A percentile compares a stretch with the other conserved stretches of the same genome.
These are phyloP conservation scores for Cutaneotrichosporon mucoides DNA, from an alignment of 1,284 basidiomycete genomes.

Conservation along the genomic window DNA sequence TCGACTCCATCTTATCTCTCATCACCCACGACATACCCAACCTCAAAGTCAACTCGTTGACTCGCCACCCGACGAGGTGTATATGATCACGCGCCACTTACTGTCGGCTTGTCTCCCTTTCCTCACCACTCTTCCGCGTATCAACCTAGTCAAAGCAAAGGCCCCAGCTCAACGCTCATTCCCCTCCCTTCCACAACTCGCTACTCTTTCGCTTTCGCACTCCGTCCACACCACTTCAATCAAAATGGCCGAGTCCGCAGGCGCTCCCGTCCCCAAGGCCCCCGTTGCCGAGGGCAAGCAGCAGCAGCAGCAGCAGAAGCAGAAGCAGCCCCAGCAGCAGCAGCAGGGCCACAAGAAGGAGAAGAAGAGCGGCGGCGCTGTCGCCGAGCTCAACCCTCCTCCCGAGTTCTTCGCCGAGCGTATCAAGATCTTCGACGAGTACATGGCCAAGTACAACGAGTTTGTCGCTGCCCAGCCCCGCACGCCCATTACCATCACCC, in stretches of 20 bases:
- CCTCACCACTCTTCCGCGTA: neutral
- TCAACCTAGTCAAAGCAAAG: neutral
- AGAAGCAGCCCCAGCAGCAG: constrained; percentile 23
- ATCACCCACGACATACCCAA: too few species aligned
- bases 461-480: constrained; percentile 78
- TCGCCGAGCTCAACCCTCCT: constrained; percentile 65
- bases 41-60: neutral
- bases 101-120: constrained; percentile 1
- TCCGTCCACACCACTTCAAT: constrained; percentile 6
- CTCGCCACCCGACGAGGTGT: constrained; percentile 12
- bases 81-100: constrained; percentile 12
- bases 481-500: constrained; percentile 75
- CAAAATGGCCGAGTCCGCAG: constrained; percentile 10
- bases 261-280: constrained; percentile 11
- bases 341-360: constrained; percentile 47
- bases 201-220: constrained; percentile 4
- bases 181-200: neutral
- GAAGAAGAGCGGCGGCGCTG: constrained; percentile 5
- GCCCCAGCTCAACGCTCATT: neutral
- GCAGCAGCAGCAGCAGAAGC: constrained; percentile 2
- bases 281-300: constrained; percentile 6
- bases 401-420: constrained; percentile 87
- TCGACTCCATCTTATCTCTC: too few species aligned
- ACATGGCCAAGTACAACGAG: constrained; percentile 81
- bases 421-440: constrained; percentile 82